Conservation (phyloP, 2,329 filamentous ascomycete species). For the Pseudogymnoascus pannorum region DNA sequence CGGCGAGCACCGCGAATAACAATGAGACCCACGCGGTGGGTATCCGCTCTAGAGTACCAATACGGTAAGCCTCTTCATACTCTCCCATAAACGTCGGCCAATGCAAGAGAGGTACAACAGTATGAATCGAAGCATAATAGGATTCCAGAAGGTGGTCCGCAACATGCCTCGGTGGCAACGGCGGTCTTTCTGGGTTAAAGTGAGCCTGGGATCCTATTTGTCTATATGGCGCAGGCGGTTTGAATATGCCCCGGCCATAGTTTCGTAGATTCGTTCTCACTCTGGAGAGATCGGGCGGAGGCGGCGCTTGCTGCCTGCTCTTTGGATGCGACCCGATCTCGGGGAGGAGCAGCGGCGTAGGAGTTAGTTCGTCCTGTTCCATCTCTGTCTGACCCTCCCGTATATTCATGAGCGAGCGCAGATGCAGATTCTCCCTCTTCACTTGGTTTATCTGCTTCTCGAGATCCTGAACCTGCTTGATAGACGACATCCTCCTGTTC, state of each 20-base stretch:
- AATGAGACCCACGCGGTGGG: constrained; percentile 68
- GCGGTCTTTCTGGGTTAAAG: constrained; percentile 49
- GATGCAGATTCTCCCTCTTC: constrained; percentile 68
- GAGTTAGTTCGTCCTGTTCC: constrained; percentile 27
- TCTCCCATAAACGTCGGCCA: constrained; percentile 75
- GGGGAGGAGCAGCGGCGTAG: constrained; percentile 51
- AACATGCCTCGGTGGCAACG: constrained; percentile 61
- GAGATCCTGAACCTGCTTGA: constrained; percentile 96
- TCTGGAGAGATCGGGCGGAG: constrained; percentile 61
- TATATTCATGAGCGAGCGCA: constrained; percentile 53
- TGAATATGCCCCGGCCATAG: constrained; percentile 72
- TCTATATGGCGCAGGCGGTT: constrained; percentile 63
- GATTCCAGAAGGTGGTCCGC: constrained; percentile 66
- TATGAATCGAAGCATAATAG: constrained; percentile 72
- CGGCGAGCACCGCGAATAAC: constrained; percentile 76
- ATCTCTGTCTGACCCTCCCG: constrained; percentile 38
- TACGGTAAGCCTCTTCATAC: constrained; percentile 69
- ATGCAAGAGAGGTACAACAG: constrained; percentile 77
- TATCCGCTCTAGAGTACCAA: constrained; percentile 51
- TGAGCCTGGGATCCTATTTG: constrained; percentile 40
- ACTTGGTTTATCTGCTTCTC: constrained; percentile 82
- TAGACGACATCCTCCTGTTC: constrained; percentile 96
- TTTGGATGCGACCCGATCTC: constrained; percentile 59
- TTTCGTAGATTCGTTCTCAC: constrained; percentile 66
- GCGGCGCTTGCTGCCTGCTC: constrained; percentile 52